A percentile compares a stretch with the other conserved stretches of the same genome.
These are phyloP conservation scores for Acer yangbiense DNA, from an alignment of 345 rosid species.

Conservation along the genomic window DNA sequence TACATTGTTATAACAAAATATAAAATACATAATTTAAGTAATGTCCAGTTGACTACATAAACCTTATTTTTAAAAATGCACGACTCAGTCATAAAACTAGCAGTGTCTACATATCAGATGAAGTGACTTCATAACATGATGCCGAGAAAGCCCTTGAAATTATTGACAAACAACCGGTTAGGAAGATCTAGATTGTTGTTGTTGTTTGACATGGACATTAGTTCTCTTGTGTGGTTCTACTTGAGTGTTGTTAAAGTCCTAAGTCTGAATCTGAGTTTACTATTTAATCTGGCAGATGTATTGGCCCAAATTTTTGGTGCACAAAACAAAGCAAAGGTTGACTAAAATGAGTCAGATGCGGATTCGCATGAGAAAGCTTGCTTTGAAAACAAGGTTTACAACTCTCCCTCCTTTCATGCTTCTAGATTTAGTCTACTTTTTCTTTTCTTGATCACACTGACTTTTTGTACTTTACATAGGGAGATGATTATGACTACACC, in stretches of 20 bases:
- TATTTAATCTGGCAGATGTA: constrained; percentile 52
- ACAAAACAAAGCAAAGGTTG: constrained; percentile 86
- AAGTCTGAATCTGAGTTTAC: not conserved
- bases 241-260: not conserved
- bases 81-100: not conserved
- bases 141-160: constrained; percentile 81
- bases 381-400: constrained; percentile 75
- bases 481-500: constrained; percentile 75
- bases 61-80: too few species aligned
- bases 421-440: not conserved
- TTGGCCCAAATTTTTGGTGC: constrained; percentile 90
- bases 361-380: constrained; percentile 92
- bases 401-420: constrained; percentile 4
- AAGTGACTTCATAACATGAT: not conserved
- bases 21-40: too few species aligned
- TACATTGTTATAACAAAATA: too few species aligned
- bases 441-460: not conserved
- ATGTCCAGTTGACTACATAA: too few species aligned
- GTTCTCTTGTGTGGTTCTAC: not conserved
- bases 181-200: constrained; percentile 7
- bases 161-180: constrained; percentile 89
- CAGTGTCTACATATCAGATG: not conserved
- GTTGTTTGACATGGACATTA: not conserved
- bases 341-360: constrained; percentile 99
- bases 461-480: constrained; percentile 34